phyloP scores from a whole-genome alignment of 2,329 filamentous ascomycete species.

The Cercospora sesami region DNA sequence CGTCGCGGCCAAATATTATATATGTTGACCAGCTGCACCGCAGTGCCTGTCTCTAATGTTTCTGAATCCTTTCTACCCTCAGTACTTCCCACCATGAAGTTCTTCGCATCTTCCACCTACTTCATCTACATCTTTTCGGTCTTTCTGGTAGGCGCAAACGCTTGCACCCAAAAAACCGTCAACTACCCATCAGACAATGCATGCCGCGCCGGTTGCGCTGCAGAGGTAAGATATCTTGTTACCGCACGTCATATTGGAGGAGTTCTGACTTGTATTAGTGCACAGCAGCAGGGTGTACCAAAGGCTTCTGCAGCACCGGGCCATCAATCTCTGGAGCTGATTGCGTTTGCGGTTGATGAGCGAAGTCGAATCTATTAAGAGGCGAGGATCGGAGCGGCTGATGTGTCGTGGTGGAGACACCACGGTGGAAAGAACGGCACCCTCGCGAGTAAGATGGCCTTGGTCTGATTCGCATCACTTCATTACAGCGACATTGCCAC shows the following conservation, averaged over 20 bases:
- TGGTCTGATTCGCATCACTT: too few species aligned
- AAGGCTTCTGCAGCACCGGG: neutral
- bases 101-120: too few species aligned
- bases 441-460: neutral
- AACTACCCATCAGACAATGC: too few species aligned
- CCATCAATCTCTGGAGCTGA: neutral
- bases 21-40: too few species aligned
- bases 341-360: neutral
- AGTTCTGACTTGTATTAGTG: neutral
- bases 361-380: neutral
- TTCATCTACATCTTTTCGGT: too few species aligned
- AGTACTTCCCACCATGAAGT: too few species aligned
- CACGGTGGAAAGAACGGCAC: neutral
- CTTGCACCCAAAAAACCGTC: too few species aligned
- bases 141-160: too few species aligned
- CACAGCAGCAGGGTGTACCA: neutral
- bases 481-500: too few species aligned
- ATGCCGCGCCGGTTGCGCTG: too few species aligned
- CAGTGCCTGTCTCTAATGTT: too few species aligned
- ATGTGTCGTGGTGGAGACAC: neutral
- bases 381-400: neutral
- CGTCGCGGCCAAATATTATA: too few species aligned
- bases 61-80: neutral
- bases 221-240: neutral
- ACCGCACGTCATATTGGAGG: neutral